Evolutionary conservation across 1,284 basidiomycete genomes (phyloP).

Genomic region (Entoloma clypeatum): DNA sequence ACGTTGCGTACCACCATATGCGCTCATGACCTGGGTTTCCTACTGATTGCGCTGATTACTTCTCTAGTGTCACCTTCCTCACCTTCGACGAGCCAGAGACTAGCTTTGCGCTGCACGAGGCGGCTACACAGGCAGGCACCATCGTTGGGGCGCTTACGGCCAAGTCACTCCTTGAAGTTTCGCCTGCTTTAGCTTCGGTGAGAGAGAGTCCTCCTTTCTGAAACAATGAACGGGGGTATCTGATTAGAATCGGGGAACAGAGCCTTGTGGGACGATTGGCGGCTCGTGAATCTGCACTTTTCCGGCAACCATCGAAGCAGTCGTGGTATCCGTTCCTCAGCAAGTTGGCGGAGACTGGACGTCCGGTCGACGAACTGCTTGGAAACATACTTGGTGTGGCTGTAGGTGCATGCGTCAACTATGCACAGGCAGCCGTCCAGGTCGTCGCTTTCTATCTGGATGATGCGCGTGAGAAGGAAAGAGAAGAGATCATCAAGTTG

Average conservation of each 20-base stretch:
- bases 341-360: slow-evolving; percentile 37
- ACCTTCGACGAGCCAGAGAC: slow-evolving; percentile 33
- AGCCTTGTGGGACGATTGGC: slow-evolving; percentile 23
- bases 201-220: slow-evolving; percentile 10
- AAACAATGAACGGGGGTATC: background rate
- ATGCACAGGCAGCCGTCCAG: slow-evolving; percentile 41
- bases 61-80: slow-evolving; percentile 32
- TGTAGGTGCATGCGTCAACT: slow-evolving; percentile 43
- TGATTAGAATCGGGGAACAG: slow-evolving; percentile 13
- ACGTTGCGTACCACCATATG: slow-evolving; percentile 19
- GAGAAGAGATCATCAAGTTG: slow-evolving; percentile 37
- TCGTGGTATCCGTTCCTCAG: slow-evolving; percentile 42
- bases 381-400: slow-evolving; percentile 48
- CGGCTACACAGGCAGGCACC: slow-evolving; percentile 28
- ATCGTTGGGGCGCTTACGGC: slow-evolving; percentile 32
- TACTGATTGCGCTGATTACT: background rate
- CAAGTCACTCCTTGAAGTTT: slow-evolving; percentile 31
- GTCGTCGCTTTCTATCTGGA: slow-evolving; percentile 58
- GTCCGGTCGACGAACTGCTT: slow-evolving; percentile 40
- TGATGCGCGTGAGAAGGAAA: slow-evolving; percentile 35
- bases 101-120: slow-evolving; percentile 28
- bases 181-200: slow-evolving; percentile 29
- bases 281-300: slow-evolving; percentile 21
- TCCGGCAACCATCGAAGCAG: slow-evolving; percentile 32
- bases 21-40: no score